Conservation (phyloP, 1,284 basidiomycete species). For the Cryptococcus amylolentus region DNA sequence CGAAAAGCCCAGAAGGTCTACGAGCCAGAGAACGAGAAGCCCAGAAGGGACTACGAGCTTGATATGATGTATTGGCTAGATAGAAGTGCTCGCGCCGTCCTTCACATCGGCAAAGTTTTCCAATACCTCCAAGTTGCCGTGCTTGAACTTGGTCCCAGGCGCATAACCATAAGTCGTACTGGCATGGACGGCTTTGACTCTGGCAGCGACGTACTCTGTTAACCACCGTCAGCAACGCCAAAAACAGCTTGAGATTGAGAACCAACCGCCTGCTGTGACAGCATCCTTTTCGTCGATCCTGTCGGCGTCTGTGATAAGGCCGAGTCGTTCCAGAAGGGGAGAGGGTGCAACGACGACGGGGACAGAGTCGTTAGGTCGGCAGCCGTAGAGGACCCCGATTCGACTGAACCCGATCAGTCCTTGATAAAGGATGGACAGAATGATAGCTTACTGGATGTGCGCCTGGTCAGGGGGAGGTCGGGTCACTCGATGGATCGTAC, state of each 20-base stretch:
- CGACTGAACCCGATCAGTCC: conserved; percentile 10
- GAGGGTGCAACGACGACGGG: conserved; percentile 27
- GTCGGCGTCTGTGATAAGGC: conserved; percentile 15
- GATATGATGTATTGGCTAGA: not conserved
- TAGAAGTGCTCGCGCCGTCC: conserved; percentile 1
- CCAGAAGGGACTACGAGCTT: not conserved
- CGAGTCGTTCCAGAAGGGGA: conserved; percentile 25
- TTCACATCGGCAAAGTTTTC: conserved; percentile 21
- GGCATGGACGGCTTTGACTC: conserved; percentile 29
- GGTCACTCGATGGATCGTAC: conserved; percentile 30
- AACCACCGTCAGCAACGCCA: not conserved
- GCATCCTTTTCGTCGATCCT: conserved; percentile 8
- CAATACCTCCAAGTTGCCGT: conserved; percentile 23
- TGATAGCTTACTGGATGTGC: conserved; percentile 16
- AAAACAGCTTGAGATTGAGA: not conserved
- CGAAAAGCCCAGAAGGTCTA: not conserved
- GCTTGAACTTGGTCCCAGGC: conserved; percentile 25
- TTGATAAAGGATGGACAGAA: no score
- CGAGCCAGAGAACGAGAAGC: not conserved
- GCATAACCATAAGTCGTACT: conserved; percentile 19
- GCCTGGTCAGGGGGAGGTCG: conserved; percentile 34
- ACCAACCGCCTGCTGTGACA: conserved; percentile 13
- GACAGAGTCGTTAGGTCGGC: conserved; percentile 31
- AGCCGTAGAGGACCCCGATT: conserved; percentile 34
- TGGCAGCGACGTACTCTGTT: conserved; percentile 19